Percentiles rank a stretch among this genome's conserved stretches.
Evolutionary conservation across 768 basidiomycete species (phyloP).

Genomic region (Xanthoconium purpureum): DNA sequence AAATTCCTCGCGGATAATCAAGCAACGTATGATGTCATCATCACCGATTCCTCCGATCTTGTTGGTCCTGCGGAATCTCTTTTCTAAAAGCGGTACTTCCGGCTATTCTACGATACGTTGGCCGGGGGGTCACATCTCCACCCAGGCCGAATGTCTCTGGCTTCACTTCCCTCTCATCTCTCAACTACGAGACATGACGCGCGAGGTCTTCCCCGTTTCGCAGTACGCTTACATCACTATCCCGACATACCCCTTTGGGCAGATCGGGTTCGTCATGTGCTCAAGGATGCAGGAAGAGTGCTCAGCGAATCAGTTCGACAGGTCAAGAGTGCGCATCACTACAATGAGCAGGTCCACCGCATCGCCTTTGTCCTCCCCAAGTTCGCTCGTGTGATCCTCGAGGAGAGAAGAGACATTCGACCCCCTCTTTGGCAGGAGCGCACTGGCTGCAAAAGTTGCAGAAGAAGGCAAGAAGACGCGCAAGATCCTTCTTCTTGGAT

Average conservation of each 20-base stretch:
- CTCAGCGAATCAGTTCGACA: conserved; percentile 71
- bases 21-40: conserved; percentile 91
- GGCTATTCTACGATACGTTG: conserved; percentile 87
- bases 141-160: conserved; percentile 96
- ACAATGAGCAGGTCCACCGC: conserved; percentile 76
- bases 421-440: conserved; percentile 74
- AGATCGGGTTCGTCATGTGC: conserved; percentile 92
- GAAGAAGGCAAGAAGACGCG: conserved; percentile 50
- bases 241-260: conserved; percentile 97
- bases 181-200: conserved; percentile 65
- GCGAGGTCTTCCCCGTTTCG: conserved; percentile 70
- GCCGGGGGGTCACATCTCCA: conserved; percentile 92
- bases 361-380: conserved; percentile 91
- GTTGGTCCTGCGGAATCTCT: conserved; percentile 92
- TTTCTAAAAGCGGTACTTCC: conserved; percentile 97
- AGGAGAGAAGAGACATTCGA: conserved; percentile 65
- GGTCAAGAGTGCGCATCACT: conserved; percentile 75
- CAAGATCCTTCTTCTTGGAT: conserved; percentile 85
- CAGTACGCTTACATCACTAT: conserved; percentile 96
- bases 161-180: conserved; percentile 86
- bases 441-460: conserved; percentile 40
- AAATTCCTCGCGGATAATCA: conserved; percentile 90
- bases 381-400: conserved; percentile 73
- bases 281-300: conserved; percentile 67
- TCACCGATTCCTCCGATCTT: conserved; percentile 98